phyloP scores from a whole-genome alignment of 1,284 basidiomycete species.

The Marasmius fiardii region DNA sequence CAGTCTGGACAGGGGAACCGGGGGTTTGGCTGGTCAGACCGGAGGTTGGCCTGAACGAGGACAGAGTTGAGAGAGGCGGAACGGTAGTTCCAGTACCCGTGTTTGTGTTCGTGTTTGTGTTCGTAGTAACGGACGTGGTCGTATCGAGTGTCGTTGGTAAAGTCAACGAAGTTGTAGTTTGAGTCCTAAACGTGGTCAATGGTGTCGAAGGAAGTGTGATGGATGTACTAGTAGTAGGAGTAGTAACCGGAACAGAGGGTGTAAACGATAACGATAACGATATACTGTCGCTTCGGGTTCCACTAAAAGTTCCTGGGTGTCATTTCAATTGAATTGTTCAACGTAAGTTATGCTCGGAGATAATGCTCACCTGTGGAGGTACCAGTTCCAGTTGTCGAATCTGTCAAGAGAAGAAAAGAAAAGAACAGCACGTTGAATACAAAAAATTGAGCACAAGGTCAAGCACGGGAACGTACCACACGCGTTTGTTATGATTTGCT shows the following conservation, averaged over 20 bases:
- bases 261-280: too few species aligned
- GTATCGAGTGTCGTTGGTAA: background rate
- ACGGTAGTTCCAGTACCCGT: background rate
- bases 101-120: background rate
- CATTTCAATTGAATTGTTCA: too few species aligned
- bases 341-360: too few species aligned
- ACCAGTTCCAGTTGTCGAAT: background rate
- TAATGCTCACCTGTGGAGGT: background rate
- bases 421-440: background rate
- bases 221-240: background rate
- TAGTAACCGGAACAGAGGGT: background rate
- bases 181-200: background rate
- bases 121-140: background rate
- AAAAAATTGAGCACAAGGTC: background rate
- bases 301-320: too few species aligned
- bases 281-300: too few species aligned
- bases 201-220: background rate
- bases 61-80: background rate
- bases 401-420: background rate
- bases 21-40: background rate
- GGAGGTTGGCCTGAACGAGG: background rate
- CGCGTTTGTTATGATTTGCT: background rate
- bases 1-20: background rate
- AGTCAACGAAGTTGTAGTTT: background rate
- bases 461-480: background rate